Base-by-base conservation (phyloP, 2,329 filamentous ascomycete genomes). In the Colletotrichum sansevieriae region DNA sequence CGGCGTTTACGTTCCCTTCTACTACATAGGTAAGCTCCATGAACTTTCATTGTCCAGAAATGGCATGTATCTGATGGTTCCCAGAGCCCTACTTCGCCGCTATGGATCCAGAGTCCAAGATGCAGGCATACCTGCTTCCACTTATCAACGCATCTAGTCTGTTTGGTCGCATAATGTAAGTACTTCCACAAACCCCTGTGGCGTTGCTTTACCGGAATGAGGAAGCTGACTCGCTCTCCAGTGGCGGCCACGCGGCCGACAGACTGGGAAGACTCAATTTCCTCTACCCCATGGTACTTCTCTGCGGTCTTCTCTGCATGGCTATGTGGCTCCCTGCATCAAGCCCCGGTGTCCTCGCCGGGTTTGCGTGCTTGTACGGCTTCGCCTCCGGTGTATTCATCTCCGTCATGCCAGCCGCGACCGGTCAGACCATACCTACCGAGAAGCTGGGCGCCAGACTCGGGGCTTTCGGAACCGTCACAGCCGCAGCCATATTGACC, bases 111-210 rank as follows among this genome's bases (percentile, higher is more conserved):
- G 18, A 33, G 43, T 65, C 44, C 15, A 71, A 71, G 46, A 77
- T 81, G 57, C 75, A 78, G 15, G 78, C 79, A 25, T 83, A 83
- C 73, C 75, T 83, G 12, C 78, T 85, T 37, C 75, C 79, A 11
- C 73, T 82, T 57, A 75, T 86, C 65, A 85, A 84, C 72, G 82
- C 77, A 18, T 81, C 81, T 11, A 83, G 82, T 55, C 76, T 84
- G 57, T 73, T 82, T 10, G 83, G 84, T 8, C 82, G 83, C 29
- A 71, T 85, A 39, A 70, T 83, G 13, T 70, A 33, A 33, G 67
- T 11, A 10, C 7, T 11, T 33, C 11, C n/a, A 18, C 20, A 18
- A 18, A 18, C 18, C 18, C 18, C 18, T 18, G 18, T 18, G 18
- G 18, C 18, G 18, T 18, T 18, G 18, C 18, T 18, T 18, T 18